Base-by-base conservation (phyloP, 805 yeast species). In the Yamadazyma paraphyllophila region DNA sequence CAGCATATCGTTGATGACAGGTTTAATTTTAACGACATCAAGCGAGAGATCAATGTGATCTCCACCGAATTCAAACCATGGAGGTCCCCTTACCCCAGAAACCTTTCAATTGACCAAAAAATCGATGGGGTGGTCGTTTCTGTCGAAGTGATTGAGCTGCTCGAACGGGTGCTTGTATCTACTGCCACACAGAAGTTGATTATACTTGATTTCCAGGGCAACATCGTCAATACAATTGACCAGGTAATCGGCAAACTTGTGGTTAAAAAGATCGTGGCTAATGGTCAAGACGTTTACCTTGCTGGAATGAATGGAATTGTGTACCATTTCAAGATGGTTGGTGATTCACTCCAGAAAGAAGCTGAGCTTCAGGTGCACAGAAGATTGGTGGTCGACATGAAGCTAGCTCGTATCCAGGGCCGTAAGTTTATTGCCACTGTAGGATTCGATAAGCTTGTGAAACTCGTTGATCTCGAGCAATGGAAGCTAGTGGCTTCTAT, bases 371-470 rank as follows among this genome's bases (percentile, higher is more conserved):
- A 68, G 44, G 63, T 66, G 11, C 75, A 72, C 45, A 49, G 55
- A 17, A 60, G 69, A 37, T 59, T 69, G 27, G 58, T 76, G 15
- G 62, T 71, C 1, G 76, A 72, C 43, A 67, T 72, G 25, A 67
- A 66, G 47, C 31, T 62, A 27, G 49, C 58, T 3, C 25, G 40
- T 1, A 46, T 47, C 33, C 50, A 51, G 1, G 58, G 45, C 1
- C 44, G 56, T 4, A 66, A 67, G 14, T 74, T 69, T 51, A 52
- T 83, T 15, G 67, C 76, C 9, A 75, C 86, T 1, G 65, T 80
- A 49, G 88, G 90, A 2, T 76, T 83, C 76, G 91, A 85, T 60
- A 70, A 65, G 39, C 57, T 75, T 31, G 62, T 74, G 44, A 53
- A 57, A 44, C 40, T 75, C 2, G 47, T 53, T 7, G 50, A 53